phyloP scores from a whole-genome alignment of 2,329 filamentous ascomycete genomes.

The Epichloe typhina region DNA sequence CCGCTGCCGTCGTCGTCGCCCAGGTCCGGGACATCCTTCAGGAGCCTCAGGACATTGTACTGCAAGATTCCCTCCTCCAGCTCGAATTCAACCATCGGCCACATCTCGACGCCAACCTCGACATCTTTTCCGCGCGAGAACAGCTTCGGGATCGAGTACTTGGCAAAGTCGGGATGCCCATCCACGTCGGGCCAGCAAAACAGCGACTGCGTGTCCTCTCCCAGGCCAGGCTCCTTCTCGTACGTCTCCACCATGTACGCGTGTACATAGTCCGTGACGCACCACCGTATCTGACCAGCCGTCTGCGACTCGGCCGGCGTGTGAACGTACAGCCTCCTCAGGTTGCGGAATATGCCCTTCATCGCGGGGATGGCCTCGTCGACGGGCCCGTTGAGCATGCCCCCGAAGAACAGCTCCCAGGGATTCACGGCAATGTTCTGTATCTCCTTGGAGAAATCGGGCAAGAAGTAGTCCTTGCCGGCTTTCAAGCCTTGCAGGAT shows the following conservation, averaged over 20 bases:
- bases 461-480: conserved; percentile 8
- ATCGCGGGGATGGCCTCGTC: not conserved
- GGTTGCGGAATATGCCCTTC: conserved; percentile 10
- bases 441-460: conserved; percentile 17
- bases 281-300: conserved; percentile 17
- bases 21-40: not conserved
- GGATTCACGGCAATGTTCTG: conserved; percentile 15
- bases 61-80: conserved; percentile 8
- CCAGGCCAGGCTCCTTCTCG: conserved; percentile 12
- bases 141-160: conserved; percentile 11
- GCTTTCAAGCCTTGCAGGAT: conserved; percentile 10
- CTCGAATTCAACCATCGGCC: conserved; percentile 21
- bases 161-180: conserved; percentile 17
- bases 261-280: conserved; percentile 16
- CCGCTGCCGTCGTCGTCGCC: conserved; percentile 4
- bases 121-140: not conserved
- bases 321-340: conserved; percentile 16
- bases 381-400: not conserved
- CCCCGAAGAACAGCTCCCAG: conserved; percentile 1
- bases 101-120: conserved; percentile 10
- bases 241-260: conserved; percentile 15
- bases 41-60: conserved; percentile 8
- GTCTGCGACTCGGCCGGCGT: accelerated
- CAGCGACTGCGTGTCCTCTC: conserved; percentile 14
- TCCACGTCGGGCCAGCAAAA: conserved; percentile 23